These are phyloP conservation scores for Ajuga chamaepitys DNA, from an alignment of 257 asterid genomes.

Conservation along the genomic window DNA sequence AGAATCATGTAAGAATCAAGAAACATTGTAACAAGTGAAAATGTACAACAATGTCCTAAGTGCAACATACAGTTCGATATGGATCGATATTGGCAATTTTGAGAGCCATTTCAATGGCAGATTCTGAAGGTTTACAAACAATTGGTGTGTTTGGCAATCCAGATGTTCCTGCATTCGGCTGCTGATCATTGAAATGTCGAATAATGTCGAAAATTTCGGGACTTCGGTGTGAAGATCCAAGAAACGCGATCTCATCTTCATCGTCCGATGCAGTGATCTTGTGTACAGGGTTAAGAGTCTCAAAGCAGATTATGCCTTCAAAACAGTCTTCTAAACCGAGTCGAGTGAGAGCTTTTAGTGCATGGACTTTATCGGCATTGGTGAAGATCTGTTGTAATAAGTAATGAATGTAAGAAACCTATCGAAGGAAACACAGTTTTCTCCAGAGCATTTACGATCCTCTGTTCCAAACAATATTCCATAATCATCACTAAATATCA, in stretches of 20 bases:
- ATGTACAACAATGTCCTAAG: not conserved
- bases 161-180: conserved; percentile 33
- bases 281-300: conserved; percentile 74
- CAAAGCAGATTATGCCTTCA: conserved; percentile 84
- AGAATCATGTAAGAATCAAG: not conserved
- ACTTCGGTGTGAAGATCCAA: conserved; percentile 23
- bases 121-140: conserved; percentile 79
- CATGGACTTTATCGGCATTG: conserved; percentile 76
- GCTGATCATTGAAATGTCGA: conserved; percentile 50
- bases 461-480: too few species aligned
- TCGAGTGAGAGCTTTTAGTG: conserved; percentile 42
- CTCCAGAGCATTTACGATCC: too few species aligned
- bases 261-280: conserved; percentile 55
- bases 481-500: too few species aligned
- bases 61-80: conserved; percentile 63
- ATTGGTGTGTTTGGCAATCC: conserved; percentile 76
- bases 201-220: conserved; percentile 55
- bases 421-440: too few species aligned
- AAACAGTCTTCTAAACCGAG: conserved; percentile 82
- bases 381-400: conserved; percentile 66
- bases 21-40: not conserved
- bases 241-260: conserved; percentile 63
- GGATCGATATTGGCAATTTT: conserved; percentile 67
- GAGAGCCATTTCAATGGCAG: conserved; percentile 76
- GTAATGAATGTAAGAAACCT: not conserved